phyloP scores from a whole-genome alignment of 2,329 filamentous ascomycete species.

The Cordyceps farinosa region DNA sequence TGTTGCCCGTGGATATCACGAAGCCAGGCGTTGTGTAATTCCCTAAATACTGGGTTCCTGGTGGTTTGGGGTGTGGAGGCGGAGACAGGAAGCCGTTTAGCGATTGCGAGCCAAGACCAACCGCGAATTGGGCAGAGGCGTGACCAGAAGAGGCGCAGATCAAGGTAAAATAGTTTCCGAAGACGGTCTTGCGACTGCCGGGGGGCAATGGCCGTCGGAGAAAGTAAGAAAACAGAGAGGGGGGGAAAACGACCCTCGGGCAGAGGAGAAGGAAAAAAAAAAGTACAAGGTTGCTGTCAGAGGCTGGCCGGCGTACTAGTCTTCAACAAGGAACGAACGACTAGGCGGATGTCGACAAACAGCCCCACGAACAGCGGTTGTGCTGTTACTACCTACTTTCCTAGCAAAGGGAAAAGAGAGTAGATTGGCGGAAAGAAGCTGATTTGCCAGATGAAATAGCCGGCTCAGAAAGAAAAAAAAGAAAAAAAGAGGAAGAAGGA shows the following conservation, averaged over 20 bases:
- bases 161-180: neutral
- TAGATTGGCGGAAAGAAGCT: neutral
- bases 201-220: constrained; percentile 1
- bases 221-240: neutral
- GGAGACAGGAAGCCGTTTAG: neutral
- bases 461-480: neutral
- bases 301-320: constrained; percentile 1
- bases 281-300: neutral
- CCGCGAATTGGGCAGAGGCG: neutral
- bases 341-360: neutral
- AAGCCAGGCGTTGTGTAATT: neutral
- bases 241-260: neutral
- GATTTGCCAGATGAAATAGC: neutral
- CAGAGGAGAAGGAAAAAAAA: neutral
- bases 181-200: neutral
- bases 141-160: neutral
- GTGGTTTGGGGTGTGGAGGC: neutral
- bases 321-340: constrained; percentile 6
- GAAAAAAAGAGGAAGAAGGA: neutral
- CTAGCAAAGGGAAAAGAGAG: neutral
- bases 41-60: neutral
- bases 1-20: neutral
- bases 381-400: neutral
- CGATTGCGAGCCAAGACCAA: neutral
- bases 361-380: neutral